These are phyloP conservation scores for Cladophialophora immunda DNA, from an alignment of 2,329 filamentous ascomycete genomes.

Conservation along the genomic window DNA sequence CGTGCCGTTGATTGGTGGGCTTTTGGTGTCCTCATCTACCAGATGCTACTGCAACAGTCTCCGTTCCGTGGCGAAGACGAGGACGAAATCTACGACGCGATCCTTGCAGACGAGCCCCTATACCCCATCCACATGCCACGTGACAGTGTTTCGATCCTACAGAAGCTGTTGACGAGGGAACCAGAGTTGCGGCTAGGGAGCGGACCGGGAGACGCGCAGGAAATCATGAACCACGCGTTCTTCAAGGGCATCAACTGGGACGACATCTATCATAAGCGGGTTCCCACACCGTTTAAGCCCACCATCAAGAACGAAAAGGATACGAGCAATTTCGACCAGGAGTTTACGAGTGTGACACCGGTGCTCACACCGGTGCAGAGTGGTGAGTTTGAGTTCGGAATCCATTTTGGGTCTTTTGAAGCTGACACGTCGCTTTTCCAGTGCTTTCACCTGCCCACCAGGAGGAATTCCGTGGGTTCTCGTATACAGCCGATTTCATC, in stretches of 20 bases:
- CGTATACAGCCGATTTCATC: conserved; percentile 80
- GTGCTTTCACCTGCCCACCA: conserved; percentile 98
- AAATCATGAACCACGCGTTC: conserved; percentile 98
- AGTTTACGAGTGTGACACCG: conserved; percentile 97
- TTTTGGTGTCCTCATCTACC: conserved; percentile 97
- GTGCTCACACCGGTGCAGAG: conserved; percentile 97
- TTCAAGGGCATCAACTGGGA: conserved; percentile 99
- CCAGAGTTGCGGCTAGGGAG: conserved; percentile 92
- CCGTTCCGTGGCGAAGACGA: conserved; percentile 99
- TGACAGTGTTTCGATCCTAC: conserved; percentile 95
- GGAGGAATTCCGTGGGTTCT: conserved; percentile 99
- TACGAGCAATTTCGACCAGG: conserved; percentile 99
- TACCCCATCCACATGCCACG: conserved; percentile 99
- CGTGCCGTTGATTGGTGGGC: conserved; percentile 99
- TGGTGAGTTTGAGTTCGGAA: conserved; percentile 67
- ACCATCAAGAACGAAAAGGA: conserved; percentile 91
- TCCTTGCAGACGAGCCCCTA: conserved; percentile 93
- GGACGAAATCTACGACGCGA: conserved; percentile 98
- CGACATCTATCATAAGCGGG: conserved; percentile 94
- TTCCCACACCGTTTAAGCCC: conserved; percentile 87
- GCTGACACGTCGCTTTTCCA: conserved; percentile 49
- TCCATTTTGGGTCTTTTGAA: not conserved
- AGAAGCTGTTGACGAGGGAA: conserved; percentile 95
- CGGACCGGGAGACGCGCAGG: conserved; percentile 95
- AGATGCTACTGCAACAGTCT: conserved; percentile 98